These are phyloP conservation scores for Solanum paucissectum DNA, from an alignment of 257 asterid genomes.

Conservation along the genomic window DNA sequence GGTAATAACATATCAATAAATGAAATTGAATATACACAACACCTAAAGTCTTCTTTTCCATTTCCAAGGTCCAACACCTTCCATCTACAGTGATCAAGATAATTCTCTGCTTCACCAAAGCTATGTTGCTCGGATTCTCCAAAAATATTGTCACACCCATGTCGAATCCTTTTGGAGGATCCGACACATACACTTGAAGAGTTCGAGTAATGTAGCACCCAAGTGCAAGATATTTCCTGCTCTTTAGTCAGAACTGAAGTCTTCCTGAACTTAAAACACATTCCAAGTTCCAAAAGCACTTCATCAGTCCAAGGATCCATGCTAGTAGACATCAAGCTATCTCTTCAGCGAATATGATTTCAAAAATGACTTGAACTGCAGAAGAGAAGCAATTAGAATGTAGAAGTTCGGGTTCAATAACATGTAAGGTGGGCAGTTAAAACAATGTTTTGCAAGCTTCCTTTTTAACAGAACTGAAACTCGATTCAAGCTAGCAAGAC, in stretches of 20 bases:
- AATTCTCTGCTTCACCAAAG: background rate
- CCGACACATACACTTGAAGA: background rate
- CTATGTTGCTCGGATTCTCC: background rate
- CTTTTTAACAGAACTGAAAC: background rate
- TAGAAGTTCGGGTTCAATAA: background rate
- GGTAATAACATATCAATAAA: background rate
- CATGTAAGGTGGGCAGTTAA: background rate
- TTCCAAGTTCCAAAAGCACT: background rate
- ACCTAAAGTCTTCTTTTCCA: background rate
- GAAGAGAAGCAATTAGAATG: background rate
- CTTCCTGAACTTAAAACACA: background rate
- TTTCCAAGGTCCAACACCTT: background rate
- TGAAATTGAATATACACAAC: background rate
- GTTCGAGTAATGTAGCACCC: background rate
- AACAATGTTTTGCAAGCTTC: background rate
- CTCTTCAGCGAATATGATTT: constrained; percentile 61
- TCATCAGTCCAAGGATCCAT: background rate
- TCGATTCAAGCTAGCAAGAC: background rate
- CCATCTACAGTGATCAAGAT: background rate
- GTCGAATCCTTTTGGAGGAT: background rate
- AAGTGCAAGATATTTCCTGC: background rate
- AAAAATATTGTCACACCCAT: background rate
- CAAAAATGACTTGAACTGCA: constrained; percentile 54
- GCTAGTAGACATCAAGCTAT: constrained; percentile 17
- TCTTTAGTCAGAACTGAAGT: background rate